Conservation (phyloP, 1,139 yeast species). For the Hemisphaericaspora xylofermentans region DNA sequence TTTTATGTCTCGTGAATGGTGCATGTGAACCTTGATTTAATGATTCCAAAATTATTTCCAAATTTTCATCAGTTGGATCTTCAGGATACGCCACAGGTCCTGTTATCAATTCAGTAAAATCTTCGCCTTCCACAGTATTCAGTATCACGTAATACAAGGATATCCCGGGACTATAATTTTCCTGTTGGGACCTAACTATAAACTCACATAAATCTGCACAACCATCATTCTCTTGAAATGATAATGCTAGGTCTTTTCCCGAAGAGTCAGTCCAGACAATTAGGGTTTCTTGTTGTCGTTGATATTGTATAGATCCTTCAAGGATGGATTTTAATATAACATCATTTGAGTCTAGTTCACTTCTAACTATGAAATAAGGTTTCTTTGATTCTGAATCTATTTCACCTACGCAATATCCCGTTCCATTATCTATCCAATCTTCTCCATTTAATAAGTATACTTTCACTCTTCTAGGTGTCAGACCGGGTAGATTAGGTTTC, state of each 20-base stretch:
- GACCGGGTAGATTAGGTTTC: constrained; percentile 7
- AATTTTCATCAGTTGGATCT: constrained; percentile 46
- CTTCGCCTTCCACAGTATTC: constrained; percentile 37
- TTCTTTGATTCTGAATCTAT: constrained; percentile 35
- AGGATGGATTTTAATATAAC: constrained; percentile 64
- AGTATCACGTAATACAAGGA: constrained; percentile 73
- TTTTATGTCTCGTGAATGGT: constrained; percentile 51
- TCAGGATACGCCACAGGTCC: constrained; percentile 67
- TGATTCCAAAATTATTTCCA: constrained; percentile 50
- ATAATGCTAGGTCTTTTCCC: constrained; percentile 82
- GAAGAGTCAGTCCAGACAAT: constrained; percentile 89
- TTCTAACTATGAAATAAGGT: constrained; percentile 71
- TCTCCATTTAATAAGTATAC: constrained; percentile 80
- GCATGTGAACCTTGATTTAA: constrained; percentile 60
- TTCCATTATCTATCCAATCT: constrained; percentile 91
- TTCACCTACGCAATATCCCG: constrained; percentile 85
- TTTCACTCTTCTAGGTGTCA: constrained; percentile 73
- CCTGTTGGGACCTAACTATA: constrained; percentile 64
- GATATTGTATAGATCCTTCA: constrained; percentile 79
- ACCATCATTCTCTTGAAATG: constrained; percentile 91
- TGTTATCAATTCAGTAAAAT: constrained; percentile 71
- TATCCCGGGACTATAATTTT: constrained; percentile 60
- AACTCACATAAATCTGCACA: constrained; percentile 84
- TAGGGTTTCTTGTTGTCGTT: constrained; percentile 89
- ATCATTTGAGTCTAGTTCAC: constrained; percentile 63